Base-by-base conservation (phyloP, 129 eudicot species). In the Saussurea involucrata region DNA sequence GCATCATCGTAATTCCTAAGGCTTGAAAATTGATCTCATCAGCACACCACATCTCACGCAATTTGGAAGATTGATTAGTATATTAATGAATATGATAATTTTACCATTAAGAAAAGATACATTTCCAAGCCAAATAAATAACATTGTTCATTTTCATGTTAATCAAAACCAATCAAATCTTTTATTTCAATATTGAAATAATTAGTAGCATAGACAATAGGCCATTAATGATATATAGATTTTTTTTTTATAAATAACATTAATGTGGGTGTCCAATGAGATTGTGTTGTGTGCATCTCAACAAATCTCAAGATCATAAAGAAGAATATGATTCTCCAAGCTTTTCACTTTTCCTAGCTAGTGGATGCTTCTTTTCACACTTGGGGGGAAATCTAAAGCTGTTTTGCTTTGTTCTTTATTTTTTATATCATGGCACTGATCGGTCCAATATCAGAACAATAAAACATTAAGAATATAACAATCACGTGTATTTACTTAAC, bases 311-410 rank as follows among this genome's bases (percentile, higher is more conserved):
- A n/a, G n/a, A n/a, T n/a, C n/a, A n/a, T n/a, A n/a, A n/a, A n/a
- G 31, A 18, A 55, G 79, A 73, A 80, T 80, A 55, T 25, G 79
- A 80, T 80, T 66, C 84, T 69, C 66, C 66, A 49, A 18, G 18
- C 79, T 60, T 80, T 80, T 64, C 25, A 22, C 74, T 31, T 68
- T 68, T 32, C 71, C 68, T 66, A 53, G 61, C 61, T 31, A 72
- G 84, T 80, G 84, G 79, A 73, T 66, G 73, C 63, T 80, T 66
- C 79, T 80, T 80, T 80, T 73, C 53, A 20, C 18, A 80, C 68
- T 15, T 55, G 53, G 18, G 75, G 75, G 67, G 76, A 49, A 66
- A 44, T 80, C 60, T 72, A 79, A 65, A 65, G 68, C 78, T 64
- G 58, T 22, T 60, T 49, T 53, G n/a, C 61, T 53, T 53, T n/a